Conservation (phyloP, 2,329 filamentous ascomycete genomes). For the Cladosporium sp. region DNA sequence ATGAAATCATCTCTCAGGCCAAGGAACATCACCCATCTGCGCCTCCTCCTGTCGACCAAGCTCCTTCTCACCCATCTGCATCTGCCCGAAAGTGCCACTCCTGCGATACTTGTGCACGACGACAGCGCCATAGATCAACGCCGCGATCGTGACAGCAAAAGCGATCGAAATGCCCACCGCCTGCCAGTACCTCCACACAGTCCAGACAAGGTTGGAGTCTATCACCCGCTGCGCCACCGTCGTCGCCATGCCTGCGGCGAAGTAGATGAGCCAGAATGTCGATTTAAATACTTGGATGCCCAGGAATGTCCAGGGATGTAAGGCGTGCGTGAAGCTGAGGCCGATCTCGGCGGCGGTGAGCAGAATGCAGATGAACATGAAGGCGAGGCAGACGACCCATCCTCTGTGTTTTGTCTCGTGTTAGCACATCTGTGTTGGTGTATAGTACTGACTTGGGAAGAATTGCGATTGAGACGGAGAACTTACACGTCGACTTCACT, state of each 20-base stretch:
- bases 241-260: slow-evolving; percentile 11
- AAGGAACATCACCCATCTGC: not conserved
- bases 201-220: slow-evolving; percentile 4
- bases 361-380: slow-evolving; percentile 13
- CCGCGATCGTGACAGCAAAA: not conserved
- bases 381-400: slow-evolving; percentile 8
- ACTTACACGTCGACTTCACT: slow-evolving; percentile 1
- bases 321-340: slow-evolving; percentile 17
- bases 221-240: slow-evolving; percentile 2
- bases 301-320: slow-evolving; percentile 20
- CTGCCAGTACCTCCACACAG: slow-evolving; percentile 5
- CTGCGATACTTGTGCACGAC: slow-evolving; percentile 6
- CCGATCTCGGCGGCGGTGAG: slow-evolving; percentile 17
- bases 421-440: not conserved
- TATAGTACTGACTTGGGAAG: too few relatives aligned
- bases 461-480: too few relatives aligned
- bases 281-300: slow-evolving; percentile 18
- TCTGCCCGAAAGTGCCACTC: not conserved
- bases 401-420: not conserved
- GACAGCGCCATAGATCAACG: slow-evolving; percentile 1
- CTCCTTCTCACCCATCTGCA: not conserved
- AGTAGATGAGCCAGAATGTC: slow-evolving; percentile 16
- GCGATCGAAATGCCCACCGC: slow-evolving; percentile 1
- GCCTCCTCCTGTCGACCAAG: slow-evolving; percentile 1
- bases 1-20: not conserved